A percentile compares a stretch with the other conserved stretches of the same genome.
phyloP scores from a whole-genome alignment of 768 basidiomycete species.

The Rhizopogon roseolus region DNA sequence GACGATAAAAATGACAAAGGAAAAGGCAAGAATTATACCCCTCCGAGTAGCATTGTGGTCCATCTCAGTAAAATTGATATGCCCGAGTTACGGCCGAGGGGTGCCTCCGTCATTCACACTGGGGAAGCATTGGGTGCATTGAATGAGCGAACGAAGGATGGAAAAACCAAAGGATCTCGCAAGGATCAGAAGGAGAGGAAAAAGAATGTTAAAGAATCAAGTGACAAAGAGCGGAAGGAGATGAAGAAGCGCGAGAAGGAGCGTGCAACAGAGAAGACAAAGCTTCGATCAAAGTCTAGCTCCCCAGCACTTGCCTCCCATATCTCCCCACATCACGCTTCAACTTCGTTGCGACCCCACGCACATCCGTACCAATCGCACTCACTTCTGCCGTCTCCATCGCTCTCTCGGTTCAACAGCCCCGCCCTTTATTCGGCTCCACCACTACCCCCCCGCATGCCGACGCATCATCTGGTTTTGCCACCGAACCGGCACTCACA shows the following conservation, averaged over 20 bases:
- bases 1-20: slow-evolving; percentile 39
- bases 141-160: slow-evolving; percentile 1
- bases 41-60: slow-evolving; percentile 62
- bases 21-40: slow-evolving; percentile 49
- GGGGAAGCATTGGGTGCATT: neutral
- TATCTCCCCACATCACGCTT: slow-evolving; percentile 11
- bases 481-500: slow-evolving; percentile 12
- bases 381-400: slow-evolving; percentile 35
- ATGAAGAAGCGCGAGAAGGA: slow-evolving; percentile 25
- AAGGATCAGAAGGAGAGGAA: neutral
- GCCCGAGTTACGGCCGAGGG: slow-evolving; percentile 70
- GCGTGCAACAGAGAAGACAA: slow-evolving; percentile 38
- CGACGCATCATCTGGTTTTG: neutral
- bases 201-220: neutral
- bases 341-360: slow-evolving; percentile 16
- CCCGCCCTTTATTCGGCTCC: slow-evolving; percentile 34
- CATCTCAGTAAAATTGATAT: slow-evolving; percentile 86
- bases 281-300: slow-evolving; percentile 6
- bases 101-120: slow-evolving; percentile 13
- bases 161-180: neutral
- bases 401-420: slow-evolving; percentile 39
- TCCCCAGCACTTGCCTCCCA: neutral
- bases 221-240: slow-evolving; percentile 23
- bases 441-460: slow-evolving; percentile 16
- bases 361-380: slow-evolving; percentile 29